Percentiles rank a stretch among this genome's conserved stretches.
phyloP scores from a whole-genome alignment of 2,329 filamentous ascomycete species.

The Microsporum audouinii region DNA sequence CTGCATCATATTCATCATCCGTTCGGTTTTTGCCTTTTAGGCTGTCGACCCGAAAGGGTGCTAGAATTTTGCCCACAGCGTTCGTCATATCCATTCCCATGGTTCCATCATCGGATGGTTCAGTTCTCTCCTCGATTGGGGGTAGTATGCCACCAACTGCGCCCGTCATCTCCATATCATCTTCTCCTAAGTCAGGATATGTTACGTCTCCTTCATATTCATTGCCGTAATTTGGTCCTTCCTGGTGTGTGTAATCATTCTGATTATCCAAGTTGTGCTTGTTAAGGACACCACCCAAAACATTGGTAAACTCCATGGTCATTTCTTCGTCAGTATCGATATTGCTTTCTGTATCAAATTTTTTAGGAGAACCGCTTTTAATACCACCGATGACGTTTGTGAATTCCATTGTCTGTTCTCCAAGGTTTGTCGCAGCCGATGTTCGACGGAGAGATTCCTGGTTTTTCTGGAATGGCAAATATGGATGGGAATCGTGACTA shows the following conservation, averaged over 20 bases:
- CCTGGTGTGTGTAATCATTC: conserved; percentile 10
- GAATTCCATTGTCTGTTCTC: conserved; percentile 39
- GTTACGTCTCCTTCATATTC: conserved; percentile 5
- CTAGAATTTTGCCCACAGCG: conserved; percentile 52
- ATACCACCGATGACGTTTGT: conserved; percentile 36
- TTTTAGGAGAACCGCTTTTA: conserved; percentile 16
- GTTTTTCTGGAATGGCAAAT: conserved; percentile 18
- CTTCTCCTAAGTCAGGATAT: conserved; percentile 18
- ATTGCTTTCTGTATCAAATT: conserved; percentile 21
- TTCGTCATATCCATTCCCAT: conserved; percentile 59
- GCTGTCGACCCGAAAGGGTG: conserved; percentile 34
- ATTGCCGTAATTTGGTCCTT: neutral
- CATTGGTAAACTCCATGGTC: conserved; percentile 40
- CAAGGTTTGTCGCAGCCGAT: conserved; percentile 33
- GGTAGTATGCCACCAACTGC: conserved; percentile 37
- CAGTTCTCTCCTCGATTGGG: conserved; percentile 30
- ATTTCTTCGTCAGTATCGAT: conserved; percentile 34
- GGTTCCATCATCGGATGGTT: conserved; percentile 35
- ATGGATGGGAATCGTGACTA: conserved; percentile 24
- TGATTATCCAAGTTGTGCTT: conserved; percentile 10
- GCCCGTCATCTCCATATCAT: conserved; percentile 51
- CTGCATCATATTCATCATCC: conserved; percentile 40
- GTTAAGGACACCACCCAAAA: conserved; percentile 32
- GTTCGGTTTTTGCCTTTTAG: conserved; percentile 44
- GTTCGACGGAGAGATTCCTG: conserved; percentile 34